A percentile compares a stretch with the other conserved stretches of the same genome.
These are phyloP conservation scores for Veloboletus limbatus DNA, from an alignment of 1,284 basidiomycete genomes.

Conservation along the genomic window DNA sequence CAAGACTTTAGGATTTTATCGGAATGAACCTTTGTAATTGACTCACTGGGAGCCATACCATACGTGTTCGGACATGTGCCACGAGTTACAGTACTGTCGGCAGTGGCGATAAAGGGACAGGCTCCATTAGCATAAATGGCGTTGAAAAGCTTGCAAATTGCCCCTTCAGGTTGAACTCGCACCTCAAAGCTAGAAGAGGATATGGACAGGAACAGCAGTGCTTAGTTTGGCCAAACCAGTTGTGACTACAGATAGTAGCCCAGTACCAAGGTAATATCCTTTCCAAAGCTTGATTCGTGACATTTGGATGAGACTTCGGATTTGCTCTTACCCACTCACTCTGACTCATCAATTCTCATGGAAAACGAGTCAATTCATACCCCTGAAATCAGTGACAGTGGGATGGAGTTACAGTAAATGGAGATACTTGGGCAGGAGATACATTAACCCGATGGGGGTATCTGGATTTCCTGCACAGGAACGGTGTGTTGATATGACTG, in stretches of 20 bases:
- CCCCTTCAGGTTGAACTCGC: conserved; percentile 33
- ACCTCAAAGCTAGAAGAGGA: neutral
- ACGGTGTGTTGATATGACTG: conserved; percentile 3
- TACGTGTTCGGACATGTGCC: conserved; percentile 78
- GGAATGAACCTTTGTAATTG: neutral
- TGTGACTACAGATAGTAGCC: conserved; percentile 81
- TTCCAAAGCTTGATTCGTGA: conserved; percentile 59
- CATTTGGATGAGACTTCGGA: conserved; percentile 78
- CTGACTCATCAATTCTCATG: neutral
- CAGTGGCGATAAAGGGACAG: conserved; percentile 57
- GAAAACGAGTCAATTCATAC: no score
- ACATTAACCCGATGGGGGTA: no score
- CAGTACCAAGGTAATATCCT: conserved; percentile 71
- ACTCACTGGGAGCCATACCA: conserved; percentile 67
- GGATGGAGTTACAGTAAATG: no score
- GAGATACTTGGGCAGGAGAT: no score
- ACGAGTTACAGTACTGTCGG: conserved; percentile 60
- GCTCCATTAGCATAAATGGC: conserved; percentile 78
- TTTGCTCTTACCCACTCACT: no score
- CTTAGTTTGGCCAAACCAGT: conserved; percentile 81
- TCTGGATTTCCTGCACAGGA: no score
- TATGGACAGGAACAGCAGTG: conserved; percentile 65
- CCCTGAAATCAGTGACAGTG: no score
- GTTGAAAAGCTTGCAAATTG: conserved; percentile 59
- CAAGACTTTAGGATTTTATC: neutral